phyloP scores from a whole-genome alignment of 2,329 filamentous ascomycete genomes.

The Penicillium sp. region DNA sequence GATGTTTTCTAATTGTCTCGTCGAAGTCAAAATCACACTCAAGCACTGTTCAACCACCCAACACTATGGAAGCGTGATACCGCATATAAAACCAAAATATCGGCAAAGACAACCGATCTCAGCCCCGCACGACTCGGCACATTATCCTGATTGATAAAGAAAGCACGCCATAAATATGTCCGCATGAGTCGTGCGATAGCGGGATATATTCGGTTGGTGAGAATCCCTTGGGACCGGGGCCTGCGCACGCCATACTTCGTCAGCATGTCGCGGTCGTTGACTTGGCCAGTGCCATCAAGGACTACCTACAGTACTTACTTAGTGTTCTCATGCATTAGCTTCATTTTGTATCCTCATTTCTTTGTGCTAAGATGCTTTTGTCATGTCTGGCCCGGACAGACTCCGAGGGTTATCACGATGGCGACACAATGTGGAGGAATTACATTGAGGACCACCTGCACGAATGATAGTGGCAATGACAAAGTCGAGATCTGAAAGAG shows the following conservation, averaged over 20 bases:
- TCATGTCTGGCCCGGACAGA: conserved; percentile 1
- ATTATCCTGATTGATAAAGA: conserved; percentile 14
- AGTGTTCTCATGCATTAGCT: not conserved
- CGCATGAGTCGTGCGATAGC: conserved; percentile 17
- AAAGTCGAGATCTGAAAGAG: too few relatives aligned
- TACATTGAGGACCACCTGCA: conserved; percentile 1
- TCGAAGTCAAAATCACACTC: not conserved
- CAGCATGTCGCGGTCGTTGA: conserved; percentile 18
- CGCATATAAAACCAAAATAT: conserved; percentile 11
- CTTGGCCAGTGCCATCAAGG: not conserved
- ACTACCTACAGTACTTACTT: not conserved
- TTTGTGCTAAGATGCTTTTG: not conserved
- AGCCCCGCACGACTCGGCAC: conserved; percentile 23
- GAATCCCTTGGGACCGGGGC: not conserved
- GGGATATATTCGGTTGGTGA: conserved; percentile 13
- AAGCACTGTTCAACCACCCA: conserved; percentile 1
- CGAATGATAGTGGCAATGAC: not conserved
- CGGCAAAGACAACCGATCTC: not conserved
- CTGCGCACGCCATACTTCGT: conserved; percentile 31
- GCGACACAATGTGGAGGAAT: conserved; percentile 26
- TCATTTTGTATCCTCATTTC: not conserved
- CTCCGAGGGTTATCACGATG: conserved; percentile 21
- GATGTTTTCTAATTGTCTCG: not conserved
- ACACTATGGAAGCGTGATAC: conserved; percentile 3
- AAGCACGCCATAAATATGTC: conserved; percentile 32